These are phyloP conservation scores for Paxillus rubicundulus DNA, from an alignment of 768 basidiomycete genomes.

Conservation along the genomic window DNA sequence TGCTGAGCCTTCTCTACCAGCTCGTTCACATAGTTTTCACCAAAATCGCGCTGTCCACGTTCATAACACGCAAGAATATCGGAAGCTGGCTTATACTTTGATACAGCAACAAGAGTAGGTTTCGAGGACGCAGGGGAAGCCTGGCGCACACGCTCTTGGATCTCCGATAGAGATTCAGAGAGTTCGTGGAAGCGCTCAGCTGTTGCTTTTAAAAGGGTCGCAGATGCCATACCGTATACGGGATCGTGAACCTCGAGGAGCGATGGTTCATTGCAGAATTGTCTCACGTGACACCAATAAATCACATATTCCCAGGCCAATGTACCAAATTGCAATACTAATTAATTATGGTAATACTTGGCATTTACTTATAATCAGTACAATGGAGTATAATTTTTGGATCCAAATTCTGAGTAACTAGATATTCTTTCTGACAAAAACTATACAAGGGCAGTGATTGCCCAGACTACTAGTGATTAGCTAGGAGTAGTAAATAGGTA, in stretches of 20 bases:
- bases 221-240: slow-evolving; percentile 20
- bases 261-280: not conserved
- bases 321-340: too few species aligned
- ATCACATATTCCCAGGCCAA: too few species aligned
- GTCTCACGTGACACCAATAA: slow-evolving; percentile 19
- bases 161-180: slow-evolving; percentile 48
- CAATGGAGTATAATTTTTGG: too few species aligned
- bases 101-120: slow-evolving; percentile 78
- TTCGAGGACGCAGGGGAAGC: slow-evolving; percentile 29
- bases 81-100: slow-evolving; percentile 86
- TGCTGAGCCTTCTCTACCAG: slow-evolving; percentile 79
- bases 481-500: too few species aligned
- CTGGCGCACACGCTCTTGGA: slow-evolving; percentile 46
- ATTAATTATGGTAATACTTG: too few species aligned
- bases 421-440: too few species aligned
- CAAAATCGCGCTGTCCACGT: slow-evolving; percentile 84
- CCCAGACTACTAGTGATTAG: too few species aligned
- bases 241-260: slow-evolving; percentile 6
- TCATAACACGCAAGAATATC: slow-evolving; percentile 85
- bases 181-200: slow-evolving; percentile 53
- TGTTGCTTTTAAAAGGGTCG: slow-evolving; percentile 18
- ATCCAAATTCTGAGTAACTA: too few species aligned
- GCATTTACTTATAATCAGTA: too few species aligned
- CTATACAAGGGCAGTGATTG: too few species aligned
- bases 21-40: slow-evolving; percentile 97